Conservation (phyloP, 176 grass and related monocot genomes). For the Oryza punctata region DNA sequence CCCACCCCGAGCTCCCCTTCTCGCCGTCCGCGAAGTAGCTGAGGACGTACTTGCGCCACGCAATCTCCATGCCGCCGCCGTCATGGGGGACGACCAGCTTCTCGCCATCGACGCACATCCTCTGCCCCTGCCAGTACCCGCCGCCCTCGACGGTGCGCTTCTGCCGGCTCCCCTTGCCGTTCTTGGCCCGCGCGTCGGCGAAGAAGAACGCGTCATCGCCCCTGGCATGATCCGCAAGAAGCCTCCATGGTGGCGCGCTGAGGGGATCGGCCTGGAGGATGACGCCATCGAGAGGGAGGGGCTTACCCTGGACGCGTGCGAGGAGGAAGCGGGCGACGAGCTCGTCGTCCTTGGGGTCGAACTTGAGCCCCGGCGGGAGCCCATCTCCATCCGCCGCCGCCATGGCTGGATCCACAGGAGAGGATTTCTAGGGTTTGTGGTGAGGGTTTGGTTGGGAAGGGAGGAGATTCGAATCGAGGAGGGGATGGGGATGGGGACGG, state of each 20-base stretch:
- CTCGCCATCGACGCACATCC: neutral
- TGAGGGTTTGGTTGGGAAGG: too few relatives aligned
- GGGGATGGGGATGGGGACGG: too few relatives aligned
- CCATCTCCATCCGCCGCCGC: too few relatives aligned
- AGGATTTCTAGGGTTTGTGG: too few relatives aligned
- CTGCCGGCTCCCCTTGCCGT: too few relatives aligned
- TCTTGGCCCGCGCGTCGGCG: neutral
- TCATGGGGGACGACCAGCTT: neutral
- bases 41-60: neutral
- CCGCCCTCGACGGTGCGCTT: neutral
- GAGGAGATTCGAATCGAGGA: too few relatives aligned
- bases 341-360: too few relatives aligned
- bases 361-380: too few relatives aligned
- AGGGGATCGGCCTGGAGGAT: neutral
- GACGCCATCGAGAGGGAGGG: neutral
- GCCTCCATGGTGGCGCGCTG: neutral
- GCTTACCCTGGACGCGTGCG: too few relatives aligned
- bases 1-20: slow-evolving; percentile 31
- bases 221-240: neutral
- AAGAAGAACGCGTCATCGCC: slow-evolving; percentile 2
- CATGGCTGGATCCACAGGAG: too few relatives aligned
- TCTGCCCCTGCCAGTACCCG: neutral
- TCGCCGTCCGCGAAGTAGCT: neutral
- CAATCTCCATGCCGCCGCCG: neutral
- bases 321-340: too few relatives aligned